phyloP scores from a whole-genome alignment of 192 early-diverging fungal species.

The Chytriomyces sp. region DNA sequence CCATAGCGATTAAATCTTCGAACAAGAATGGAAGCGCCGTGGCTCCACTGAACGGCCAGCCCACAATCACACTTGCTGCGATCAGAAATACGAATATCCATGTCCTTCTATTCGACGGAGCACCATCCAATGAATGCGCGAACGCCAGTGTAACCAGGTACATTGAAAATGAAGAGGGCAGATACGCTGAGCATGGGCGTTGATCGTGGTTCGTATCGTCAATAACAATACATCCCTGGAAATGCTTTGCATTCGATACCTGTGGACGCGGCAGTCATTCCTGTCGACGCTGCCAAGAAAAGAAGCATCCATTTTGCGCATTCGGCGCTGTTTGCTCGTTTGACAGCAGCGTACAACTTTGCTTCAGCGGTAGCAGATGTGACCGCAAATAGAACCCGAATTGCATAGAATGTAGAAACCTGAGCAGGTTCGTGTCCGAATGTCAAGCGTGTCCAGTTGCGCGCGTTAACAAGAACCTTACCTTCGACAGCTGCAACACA shows the following conservation, averaged over 20 bases:
- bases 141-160: slow-evolving; percentile 76
- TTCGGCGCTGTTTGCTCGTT: slow-evolving; percentile 62
- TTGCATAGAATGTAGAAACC: slow-evolving; percentile 77
- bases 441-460: too few species aligned
- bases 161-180: slow-evolving; percentile 96
- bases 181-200: slow-evolving; percentile 59
- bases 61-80: slow-evolving; percentile 68
- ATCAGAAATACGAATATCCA: slow-evolving; percentile 65
- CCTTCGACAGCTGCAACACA: too few species aligned
- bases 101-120: slow-evolving; percentile 58
- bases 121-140: slow-evolving; percentile 63
- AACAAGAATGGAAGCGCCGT: slow-evolving; percentile 77
- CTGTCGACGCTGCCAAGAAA: slow-evolving; percentile 72
- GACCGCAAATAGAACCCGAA: slow-evolving; percentile 68
- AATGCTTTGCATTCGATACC: slow-evolving; percentile 47
- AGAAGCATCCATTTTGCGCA: slow-evolving; percentile 72
- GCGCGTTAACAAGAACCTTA: too few species aligned
- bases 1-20: slow-evolving; percentile 66
- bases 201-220: background rate
- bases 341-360: slow-evolving; percentile 68
- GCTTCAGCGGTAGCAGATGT: slow-evolving; percentile 72
- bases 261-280: slow-evolving; percentile 83
- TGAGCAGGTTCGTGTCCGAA: background rate
- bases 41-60: slow-evolving; percentile 87
- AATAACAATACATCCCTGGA: slow-evolving; percentile 12